Conservation (phyloP, 371 early-diverging fungal genomes). For the Actinomortierella wolfii region DNA sequence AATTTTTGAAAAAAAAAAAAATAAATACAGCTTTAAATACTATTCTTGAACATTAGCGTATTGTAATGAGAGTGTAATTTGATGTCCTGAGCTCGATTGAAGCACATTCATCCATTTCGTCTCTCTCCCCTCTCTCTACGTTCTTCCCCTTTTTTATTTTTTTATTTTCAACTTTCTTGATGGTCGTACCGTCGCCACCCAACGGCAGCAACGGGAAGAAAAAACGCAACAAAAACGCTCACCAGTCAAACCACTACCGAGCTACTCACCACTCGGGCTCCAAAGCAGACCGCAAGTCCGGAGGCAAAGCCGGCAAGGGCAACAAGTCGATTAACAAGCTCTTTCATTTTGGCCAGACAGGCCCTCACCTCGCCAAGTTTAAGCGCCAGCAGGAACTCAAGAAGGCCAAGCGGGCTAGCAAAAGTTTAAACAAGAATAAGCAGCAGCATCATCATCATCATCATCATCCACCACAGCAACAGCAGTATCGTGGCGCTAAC, state of each 20-base stretch:
- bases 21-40: too few species aligned
- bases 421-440: neutral
- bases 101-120: too few species aligned
- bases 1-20: too few species aligned
- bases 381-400: conserved; percentile 11
- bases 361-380: conserved; percentile 23
- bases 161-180: too few species aligned
- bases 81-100: too few species aligned
- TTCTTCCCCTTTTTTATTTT: too few species aligned
- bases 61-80: too few species aligned
- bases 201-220: too few species aligned
- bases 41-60: too few species aligned
- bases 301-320: conserved; percentile 20
- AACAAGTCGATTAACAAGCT: conserved; percentile 38
- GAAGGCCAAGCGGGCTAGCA: neutral
- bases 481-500: neutral
- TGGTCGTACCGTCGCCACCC: too few species aligned
- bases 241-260: conserved; percentile 35
- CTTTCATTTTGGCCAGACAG: conserved; percentile 33
- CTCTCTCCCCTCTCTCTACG: too few species aligned
- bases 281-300: conserved; percentile 25
- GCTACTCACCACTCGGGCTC: conserved; percentile 18
- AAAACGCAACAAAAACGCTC: conserved; percentile 31
- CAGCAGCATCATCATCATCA: neutral
- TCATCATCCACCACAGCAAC: conserved; percentile 5